Conservation (phyloP, 768 basidiomycete genomes). For the Pleurotus pulmonarius region DNA sequence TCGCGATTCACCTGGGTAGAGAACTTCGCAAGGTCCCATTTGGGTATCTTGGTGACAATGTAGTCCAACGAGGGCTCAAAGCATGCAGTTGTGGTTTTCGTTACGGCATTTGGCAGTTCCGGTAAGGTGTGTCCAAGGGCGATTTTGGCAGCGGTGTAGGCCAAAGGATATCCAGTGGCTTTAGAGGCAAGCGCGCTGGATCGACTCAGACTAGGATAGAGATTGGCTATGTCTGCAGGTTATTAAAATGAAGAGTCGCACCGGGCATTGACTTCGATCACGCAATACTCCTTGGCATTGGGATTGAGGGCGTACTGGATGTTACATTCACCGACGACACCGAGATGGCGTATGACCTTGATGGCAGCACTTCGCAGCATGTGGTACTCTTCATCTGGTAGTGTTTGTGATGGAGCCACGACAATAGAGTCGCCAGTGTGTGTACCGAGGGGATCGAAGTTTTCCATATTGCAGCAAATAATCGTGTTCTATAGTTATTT, state of each 20-base stretch:
- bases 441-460: slow-evolving; percentile 98
- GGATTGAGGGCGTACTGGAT: slow-evolving; percentile 99
- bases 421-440: slow-evolving; percentile 99
- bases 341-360: slow-evolving; percentile 90
- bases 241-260: slow-evolving; percentile 25
- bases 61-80: slow-evolving; percentile 99
- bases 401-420: slow-evolving; percentile 95
- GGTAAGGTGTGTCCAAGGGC: slow-evolving; percentile 97
- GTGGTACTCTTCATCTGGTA: slow-evolving; percentile 98
- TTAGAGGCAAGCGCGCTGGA: slow-evolving; percentile 97
- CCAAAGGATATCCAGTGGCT: slow-evolving; percentile 97
- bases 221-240: slow-evolving; percentile 6
- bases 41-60: slow-evolving; percentile 99
- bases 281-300: slow-evolving; percentile 88
- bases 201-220: slow-evolving; percentile 57
- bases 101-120: slow-evolving; percentile 97
- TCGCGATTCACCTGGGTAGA: slow-evolving; percentile 89
- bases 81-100: slow-evolving; percentile 98
- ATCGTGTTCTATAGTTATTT: slow-evolving; percentile 76
- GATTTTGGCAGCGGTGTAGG: slow-evolving; percentile 98
- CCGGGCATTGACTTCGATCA: slow-evolving; percentile 98
- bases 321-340: slow-evolving; percentile 93
- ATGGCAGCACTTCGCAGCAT: slow-evolving; percentile 98
- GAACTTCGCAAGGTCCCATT: slow-evolving; percentile 99
- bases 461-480: slow-evolving; percentile 99